Conservation (phyloP, 768 basidiomycete genomes). For the Tylopilus sp. region DNA sequence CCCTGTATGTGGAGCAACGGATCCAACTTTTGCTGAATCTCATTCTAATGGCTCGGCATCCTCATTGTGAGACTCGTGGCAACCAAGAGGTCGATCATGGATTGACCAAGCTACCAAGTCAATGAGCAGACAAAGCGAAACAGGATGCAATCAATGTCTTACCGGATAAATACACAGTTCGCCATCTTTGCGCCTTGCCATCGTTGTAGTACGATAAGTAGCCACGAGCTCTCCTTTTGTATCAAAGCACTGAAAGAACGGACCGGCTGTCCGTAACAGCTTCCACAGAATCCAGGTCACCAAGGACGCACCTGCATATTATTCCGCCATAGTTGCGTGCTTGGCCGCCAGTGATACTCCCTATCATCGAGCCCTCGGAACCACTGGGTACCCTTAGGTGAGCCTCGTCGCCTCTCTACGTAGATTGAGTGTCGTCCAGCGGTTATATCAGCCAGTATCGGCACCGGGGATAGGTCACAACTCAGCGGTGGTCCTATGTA, state of each 20-base stretch:
- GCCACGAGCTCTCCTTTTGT: slow-evolving; percentile 20
- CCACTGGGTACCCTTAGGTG: slow-evolving; percentile 14
- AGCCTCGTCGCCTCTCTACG: slow-evolving; percentile 12
- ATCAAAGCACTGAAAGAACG: slow-evolving; percentile 15
- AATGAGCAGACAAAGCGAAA: neutral
- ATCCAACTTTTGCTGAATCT: neutral
- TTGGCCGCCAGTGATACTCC: slow-evolving; percentile 22
- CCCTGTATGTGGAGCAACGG: neutral
- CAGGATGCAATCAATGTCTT: neutral
- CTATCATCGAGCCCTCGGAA: slow-evolving; percentile 24
- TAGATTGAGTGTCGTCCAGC: slow-evolving; percentile 7
- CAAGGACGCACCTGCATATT: slow-evolving; percentile 22
- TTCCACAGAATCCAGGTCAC: neutral
- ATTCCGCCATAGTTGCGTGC: slow-evolving; percentile 9
- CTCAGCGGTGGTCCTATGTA: slow-evolving; percentile 17
- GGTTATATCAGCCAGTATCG: slow-evolving; percentile 12
- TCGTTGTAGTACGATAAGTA: slow-evolving; percentile 23
- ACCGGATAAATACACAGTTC: slow-evolving; percentile 27
- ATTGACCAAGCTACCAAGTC: slow-evolving; percentile 17
- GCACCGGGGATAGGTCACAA: slow-evolving; percentile 1
- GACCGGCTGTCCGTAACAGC: neutral
- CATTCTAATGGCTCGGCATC: slow-evolving; percentile 14
- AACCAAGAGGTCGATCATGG: slow-evolving; percentile 27
- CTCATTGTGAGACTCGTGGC: slow-evolving; percentile 28
- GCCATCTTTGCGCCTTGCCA: slow-evolving; percentile 28